Percentiles rank a stretch among this genome's conserved stretches.
phyloP scores from a whole-genome alignment of 2,329 filamentous ascomycete species.

The Colletotrichum neosansevieriae region DNA sequence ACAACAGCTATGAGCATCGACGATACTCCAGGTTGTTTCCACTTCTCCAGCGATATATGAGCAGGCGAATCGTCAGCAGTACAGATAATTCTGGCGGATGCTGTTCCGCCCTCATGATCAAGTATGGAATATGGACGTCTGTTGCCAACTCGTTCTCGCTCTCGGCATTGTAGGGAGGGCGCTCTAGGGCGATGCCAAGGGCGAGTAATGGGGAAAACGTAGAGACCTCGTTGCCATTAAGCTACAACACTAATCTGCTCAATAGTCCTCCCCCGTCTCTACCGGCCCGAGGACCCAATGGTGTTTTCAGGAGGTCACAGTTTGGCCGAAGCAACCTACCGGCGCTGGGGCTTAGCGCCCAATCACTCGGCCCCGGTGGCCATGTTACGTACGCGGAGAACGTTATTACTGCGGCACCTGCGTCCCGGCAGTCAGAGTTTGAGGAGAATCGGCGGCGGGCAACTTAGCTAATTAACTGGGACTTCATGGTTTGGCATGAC shows the following conservation, averaged over 20 bases:
- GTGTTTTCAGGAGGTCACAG: background rate
- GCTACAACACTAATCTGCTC: no score
- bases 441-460: background rate
- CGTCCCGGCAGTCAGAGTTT: background rate
- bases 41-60: background rate
- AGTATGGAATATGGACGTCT: no score
- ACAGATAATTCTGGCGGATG: no score
- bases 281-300: no score
- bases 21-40: background rate
- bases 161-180: background rate
- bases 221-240: no score
- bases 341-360: background rate
- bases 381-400: background rate
- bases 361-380: background rate
- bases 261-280: no score
- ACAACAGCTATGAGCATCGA: background rate
- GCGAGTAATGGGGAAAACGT: background rate
- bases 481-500: background rate
- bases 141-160: background rate
- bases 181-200: background rate
- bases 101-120: no score
- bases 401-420: background rate
- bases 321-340: constrained; percentile 2
- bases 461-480: no score
- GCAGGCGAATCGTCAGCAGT: no score